Percentiles rank a stretch among this genome's conserved stretches.
These are phyloP conservation scores for Vaccinium myrtillus DNA, from an alignment of 148 eudicot genomes.

Conservation along the genomic window DNA sequence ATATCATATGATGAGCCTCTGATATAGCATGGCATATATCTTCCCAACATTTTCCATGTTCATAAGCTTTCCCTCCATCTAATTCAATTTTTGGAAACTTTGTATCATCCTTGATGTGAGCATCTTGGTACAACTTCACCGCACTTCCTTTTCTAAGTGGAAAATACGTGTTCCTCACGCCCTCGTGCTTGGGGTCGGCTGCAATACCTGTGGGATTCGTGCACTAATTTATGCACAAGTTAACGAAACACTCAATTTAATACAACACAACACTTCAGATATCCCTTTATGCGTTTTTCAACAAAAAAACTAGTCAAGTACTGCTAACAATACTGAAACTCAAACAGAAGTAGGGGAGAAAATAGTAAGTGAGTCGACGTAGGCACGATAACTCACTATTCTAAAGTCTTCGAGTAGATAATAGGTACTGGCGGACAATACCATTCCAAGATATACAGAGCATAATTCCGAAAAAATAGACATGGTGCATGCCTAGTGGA, in stretches of 20 bases:
- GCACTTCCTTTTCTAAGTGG: slow-evolving; percentile 62
- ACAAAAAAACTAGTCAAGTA: neutral
- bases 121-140: slow-evolving; percentile 76
- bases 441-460: neutral
- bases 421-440: neutral
- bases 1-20: slow-evolving; percentile 89
- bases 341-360: neutral
- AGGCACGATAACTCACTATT: no score
- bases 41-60: slow-evolving; percentile 76
- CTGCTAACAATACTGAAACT: neutral
- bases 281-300: neutral
- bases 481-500: neutral
- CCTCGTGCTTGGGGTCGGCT: slow-evolving; percentile 36
- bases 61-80: slow-evolving; percentile 48
- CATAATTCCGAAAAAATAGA: neutral
- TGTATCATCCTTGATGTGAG: slow-evolving; percentile 43
- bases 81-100: slow-evolving; percentile 56
- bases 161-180: slow-evolving; percentile 38
- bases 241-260: neutral
- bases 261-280: neutral
- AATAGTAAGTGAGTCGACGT: no score
- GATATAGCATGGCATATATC: slow-evolving; percentile 81
- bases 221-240: neutral
- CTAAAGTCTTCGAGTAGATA: neutral
- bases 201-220: slow-evolving; percentile 23